Base-by-base conservation (phyloP, 768 basidiomycete genomes). In the Collybiopsis luxurians region DNA sequence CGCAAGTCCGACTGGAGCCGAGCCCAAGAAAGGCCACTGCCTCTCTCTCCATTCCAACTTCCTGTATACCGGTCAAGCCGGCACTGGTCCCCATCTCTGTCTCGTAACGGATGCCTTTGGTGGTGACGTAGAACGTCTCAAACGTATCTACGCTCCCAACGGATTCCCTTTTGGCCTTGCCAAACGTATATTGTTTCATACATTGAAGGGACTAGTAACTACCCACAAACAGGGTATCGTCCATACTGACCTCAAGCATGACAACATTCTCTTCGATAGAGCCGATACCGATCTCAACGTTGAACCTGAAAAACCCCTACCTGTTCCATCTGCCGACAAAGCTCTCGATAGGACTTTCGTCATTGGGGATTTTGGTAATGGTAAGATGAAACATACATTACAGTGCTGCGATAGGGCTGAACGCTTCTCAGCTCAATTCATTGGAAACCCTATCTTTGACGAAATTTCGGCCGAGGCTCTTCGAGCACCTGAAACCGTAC, bases 231-330 rank as follows among this genome's bases (percentile, higher is more conserved):
- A 64, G 36, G 55, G 60, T 12, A 42, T 69, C 17, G 66, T 67
- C 5, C 69, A 70, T 55, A 68, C 68, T 27, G 69, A 70, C 61
- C 36, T 71, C 17, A 69, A 70, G 48, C 61, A 40, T 38, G 68
- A 69, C 61, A 69, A 70, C 50, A 66, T 70, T 34, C 49, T 67
- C 24, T 65, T 67, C 54, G 43, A 58, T 39, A 42, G 39, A 21
- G 55, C 61, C 52, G 7, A 55, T 24, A 7, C 26, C 15, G n/a
- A n/a, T n/a, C n/a, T n/a, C n/a, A n/a, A n/a, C n/a, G 15, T 30
- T 4, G 21, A 38, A 10, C 24, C 44, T 7, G 60, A 61, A 42
- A 47, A 47, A 38, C 69, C 69, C 27, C 58, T 71, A 26, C 63
- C 66, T 43, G 43, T 67, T 39, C 63, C 63, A 30, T 59, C 63